phyloP scores from a whole-genome alignment of 768 basidiomycete genomes.

The Cytidiella melzeri region DNA sequence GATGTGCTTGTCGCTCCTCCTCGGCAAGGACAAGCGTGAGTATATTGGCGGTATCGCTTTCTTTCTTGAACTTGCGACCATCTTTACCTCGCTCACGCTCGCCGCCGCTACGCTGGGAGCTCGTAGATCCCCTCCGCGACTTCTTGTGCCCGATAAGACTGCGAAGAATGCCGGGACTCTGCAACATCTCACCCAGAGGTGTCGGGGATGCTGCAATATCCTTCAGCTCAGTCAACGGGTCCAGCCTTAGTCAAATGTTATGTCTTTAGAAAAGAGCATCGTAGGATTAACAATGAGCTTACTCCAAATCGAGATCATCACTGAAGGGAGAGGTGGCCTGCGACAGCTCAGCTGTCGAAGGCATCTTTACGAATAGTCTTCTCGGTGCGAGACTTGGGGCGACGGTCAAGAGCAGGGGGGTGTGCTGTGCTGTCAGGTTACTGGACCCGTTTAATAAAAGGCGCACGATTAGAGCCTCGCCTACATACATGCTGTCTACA shows the following conservation, averaged over 20 bases:
- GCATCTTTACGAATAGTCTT: neutral
- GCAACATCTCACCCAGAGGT: constrained; percentile 38
- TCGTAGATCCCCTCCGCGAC: constrained; percentile 29
- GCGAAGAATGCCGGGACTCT: constrained; percentile 35
- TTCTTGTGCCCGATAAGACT: constrained; percentile 32
- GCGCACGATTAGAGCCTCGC: neutral
- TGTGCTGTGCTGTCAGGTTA: neutral
- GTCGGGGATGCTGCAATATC: constrained; percentile 41
- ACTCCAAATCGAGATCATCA: constrained; percentile 1
- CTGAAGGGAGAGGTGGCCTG: neutral
- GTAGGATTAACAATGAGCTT: neutral
- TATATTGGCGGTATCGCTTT: constrained; percentile 15
- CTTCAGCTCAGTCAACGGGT: constrained; percentile 22
- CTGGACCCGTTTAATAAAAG: neutral
- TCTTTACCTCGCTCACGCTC: constrained; percentile 21
- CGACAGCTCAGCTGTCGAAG: neutral
- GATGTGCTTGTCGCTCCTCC: constrained; percentile 51
- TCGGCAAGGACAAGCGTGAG: constrained; percentile 38
- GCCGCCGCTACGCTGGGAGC: constrained; percentile 34
- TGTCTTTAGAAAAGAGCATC: neutral
- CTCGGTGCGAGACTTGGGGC: neutral
- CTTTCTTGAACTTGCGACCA: constrained; percentile 14
- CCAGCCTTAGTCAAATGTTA: constrained; percentile 1
- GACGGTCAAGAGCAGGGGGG: constrained; percentile 2
- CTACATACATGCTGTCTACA: neutral